Evolutionary conservation across 768 basidiomycete species (phyloP).

Genomic region (Kockovaella imperatae): DNA sequence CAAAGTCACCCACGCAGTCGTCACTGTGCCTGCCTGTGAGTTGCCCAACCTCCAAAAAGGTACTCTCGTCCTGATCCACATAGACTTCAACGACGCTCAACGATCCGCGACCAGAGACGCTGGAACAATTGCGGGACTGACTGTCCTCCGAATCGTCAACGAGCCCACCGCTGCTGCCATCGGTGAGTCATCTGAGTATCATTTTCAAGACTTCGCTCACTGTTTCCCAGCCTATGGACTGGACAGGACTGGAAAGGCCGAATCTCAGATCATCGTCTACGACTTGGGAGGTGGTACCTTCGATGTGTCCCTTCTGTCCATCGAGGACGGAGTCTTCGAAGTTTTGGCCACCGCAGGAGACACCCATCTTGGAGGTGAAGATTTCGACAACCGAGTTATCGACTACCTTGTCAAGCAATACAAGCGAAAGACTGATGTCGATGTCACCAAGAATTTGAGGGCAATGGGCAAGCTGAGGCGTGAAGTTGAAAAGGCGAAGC

Average conservation of each 20-base stretch:
- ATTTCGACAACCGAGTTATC: slow-evolving; percentile 96
- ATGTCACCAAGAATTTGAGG: slow-evolving; percentile 67
- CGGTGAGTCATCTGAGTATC: slow-evolving; percentile 43
- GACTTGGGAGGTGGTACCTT: slow-evolving; percentile 98
- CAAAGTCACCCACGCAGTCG: slow-evolving; percentile 59
- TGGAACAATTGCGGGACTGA: slow-evolving; percentile 84
- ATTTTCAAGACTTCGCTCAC: slow-evolving; percentile 2
- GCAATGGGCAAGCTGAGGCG: slow-evolving; percentile 87
- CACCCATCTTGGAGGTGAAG: slow-evolving; percentile 96
- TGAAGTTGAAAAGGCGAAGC: slow-evolving; percentile 89
- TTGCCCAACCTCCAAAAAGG: neutral
- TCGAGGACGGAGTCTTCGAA: slow-evolving; percentile 96
- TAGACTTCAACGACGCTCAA: slow-evolving; percentile 94
- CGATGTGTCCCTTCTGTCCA: slow-evolving; percentile 92
- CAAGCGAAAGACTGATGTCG: slow-evolving; percentile 86
- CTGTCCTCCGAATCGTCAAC: slow-evolving; percentile 97
- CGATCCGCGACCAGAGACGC: slow-evolving; percentile 98
- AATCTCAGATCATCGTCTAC: slow-evolving; percentile 95
- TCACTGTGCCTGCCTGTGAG: slow-evolving; percentile 66
- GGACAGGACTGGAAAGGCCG: slow-evolving; percentile 81
- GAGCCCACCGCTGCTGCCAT: slow-evolving; percentile 98
- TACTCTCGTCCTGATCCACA: neutral
- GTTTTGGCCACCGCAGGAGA: slow-evolving; percentile 98
- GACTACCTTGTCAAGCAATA: slow-evolving; percentile 95
- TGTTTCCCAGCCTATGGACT: slow-evolving; percentile 70